These are phyloP conservation scores for Polytrichum formosum DNA, from an alignment of 225 moss, liverwort and hornwort species.

Conservation along the genomic window DNA sequence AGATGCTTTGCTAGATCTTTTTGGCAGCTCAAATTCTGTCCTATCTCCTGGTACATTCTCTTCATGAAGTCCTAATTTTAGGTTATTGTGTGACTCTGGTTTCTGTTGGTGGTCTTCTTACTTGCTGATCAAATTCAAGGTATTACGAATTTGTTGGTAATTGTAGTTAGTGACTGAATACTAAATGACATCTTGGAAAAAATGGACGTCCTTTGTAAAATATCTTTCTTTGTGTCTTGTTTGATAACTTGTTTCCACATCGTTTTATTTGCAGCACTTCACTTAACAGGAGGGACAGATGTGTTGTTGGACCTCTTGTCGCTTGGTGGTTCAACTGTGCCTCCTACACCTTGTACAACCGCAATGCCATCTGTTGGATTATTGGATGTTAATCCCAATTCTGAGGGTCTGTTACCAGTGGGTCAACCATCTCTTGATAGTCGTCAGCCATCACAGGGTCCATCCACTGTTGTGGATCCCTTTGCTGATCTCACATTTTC, in stretches of 20 bases:
- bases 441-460: too few relatives aligned
- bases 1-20: slow-evolving; percentile 41
- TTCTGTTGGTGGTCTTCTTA: too few relatives aligned
- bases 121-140: too few relatives aligned
- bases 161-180: slow-evolving; percentile 1
- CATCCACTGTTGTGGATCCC: too few relatives aligned
- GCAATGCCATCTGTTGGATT: slow-evolving; percentile 25
- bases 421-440: slow-evolving; percentile 30
- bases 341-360: slow-evolving; percentile 25
- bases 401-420: slow-evolving; percentile 8
- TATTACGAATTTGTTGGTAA: too few relatives aligned
- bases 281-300: slow-evolving; percentile 14
- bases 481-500: slow-evolving; percentile 31
- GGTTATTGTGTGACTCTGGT: too few relatives aligned
- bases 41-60: slow-evolving; percentile 31
- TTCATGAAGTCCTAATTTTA: too few relatives aligned
- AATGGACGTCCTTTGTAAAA: too few relatives aligned
- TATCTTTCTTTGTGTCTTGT: too few relatives aligned
- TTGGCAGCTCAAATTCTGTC: slow-evolving; percentile 30
- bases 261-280: too few relatives aligned
- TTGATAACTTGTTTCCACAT: too few relatives aligned
- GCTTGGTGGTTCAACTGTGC: slow-evolving; percentile 34
- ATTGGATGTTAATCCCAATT: slow-evolving; percentile 39
- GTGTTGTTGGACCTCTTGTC: slow-evolving; percentile 55
- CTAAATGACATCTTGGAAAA: too few relatives aligned